These are phyloP conservation scores for Magnolia sinica DNA, from an alignment of 164 flowering plant genomes.

Conservation along the genomic window DNA sequence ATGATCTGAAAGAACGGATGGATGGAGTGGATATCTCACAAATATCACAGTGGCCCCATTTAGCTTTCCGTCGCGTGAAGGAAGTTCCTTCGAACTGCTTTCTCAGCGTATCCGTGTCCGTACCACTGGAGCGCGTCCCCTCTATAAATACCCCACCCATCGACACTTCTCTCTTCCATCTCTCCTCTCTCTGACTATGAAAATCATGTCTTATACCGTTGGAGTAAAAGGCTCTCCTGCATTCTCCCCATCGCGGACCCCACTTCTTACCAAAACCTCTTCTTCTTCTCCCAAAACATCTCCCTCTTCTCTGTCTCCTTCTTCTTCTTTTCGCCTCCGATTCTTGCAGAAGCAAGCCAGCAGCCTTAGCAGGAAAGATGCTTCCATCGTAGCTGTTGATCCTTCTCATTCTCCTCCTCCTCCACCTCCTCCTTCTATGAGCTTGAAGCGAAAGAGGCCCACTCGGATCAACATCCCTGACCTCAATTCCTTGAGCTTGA, in stretches of 20 bases:
- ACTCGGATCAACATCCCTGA: slow-evolving; percentile 65
- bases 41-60: too few relatives aligned
- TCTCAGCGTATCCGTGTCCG: too few relatives aligned
- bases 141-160: too few relatives aligned
- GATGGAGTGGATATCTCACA: too few relatives aligned
- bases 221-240: slow-evolving; percentile 38
- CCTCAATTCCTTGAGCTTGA: slow-evolving; percentile 23
- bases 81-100: too few relatives aligned
- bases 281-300: slow-evolving; percentile 14
- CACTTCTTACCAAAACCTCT: slow-evolving; percentile 24
- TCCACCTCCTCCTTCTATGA: not conserved
- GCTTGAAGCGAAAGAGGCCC: slow-evolving; percentile 71
- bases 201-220: slow-evolving; percentile 39
- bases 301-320: not conserved
- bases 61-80: too few relatives aligned
- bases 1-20: too few relatives aligned
- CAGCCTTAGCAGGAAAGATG: slow-evolving; percentile 25
- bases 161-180: too few relatives aligned
- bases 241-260: slow-evolving; percentile 32
- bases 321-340: slow-evolving; percentile 33
- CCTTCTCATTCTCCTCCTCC: not conserved
- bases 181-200: too few relatives aligned
- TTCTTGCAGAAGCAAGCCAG: slow-evolving; percentile 36
- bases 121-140: too few relatives aligned
- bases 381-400: not conserved